These are phyloP conservation scores for Starmerella bombicola DNA, from an alignment of 805 yeast species.

Conservation along the genomic window DNA sequence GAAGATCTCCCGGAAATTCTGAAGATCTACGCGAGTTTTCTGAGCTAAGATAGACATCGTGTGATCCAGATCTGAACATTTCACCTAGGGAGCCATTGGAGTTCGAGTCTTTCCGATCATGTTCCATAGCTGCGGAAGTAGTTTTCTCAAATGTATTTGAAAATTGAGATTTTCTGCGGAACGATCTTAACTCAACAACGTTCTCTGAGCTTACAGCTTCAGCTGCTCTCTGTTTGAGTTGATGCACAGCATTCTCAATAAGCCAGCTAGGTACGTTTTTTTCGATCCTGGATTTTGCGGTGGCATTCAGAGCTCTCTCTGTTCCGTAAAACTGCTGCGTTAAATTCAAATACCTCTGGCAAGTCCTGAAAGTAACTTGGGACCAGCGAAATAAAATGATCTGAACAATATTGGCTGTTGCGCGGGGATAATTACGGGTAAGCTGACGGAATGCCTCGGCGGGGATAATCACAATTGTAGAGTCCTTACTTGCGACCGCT, in stretches of 20 bases:
- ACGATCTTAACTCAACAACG: conserved; percentile 6
- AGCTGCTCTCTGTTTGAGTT: conserved; percentile 5
- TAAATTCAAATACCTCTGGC: conserved; percentile 73
- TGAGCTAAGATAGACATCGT: conserved; percentile 10
- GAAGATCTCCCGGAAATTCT: conserved; percentile 67
- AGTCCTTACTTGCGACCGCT: conserved; percentile 60
- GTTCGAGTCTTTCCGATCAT: background rate
- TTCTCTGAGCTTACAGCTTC: background rate
- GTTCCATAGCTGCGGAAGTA: no score
- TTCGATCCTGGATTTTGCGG: conserved; percentile 15
- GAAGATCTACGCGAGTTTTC: conserved; percentile 4
- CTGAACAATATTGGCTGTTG: conserved; percentile 88
- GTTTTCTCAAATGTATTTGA: no score
- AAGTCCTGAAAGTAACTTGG: conserved; percentile 83
- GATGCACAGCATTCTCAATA: conserved; percentile 6
- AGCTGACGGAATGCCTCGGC: conserved; percentile 64
- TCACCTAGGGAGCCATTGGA: background rate
- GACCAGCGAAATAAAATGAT: conserved; percentile 78
- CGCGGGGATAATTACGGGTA: conserved; percentile 64
- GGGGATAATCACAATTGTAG: conserved; percentile 89
- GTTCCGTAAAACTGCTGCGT: conserved; percentile 70
- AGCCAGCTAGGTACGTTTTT: conserved; percentile 14
- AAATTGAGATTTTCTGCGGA: background rate
- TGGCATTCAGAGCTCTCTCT: conserved; percentile 49
- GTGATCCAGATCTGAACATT: conserved; percentile 1